Percentiles rank a stretch among this genome's conserved stretches.
phyloP scores from a whole-genome alignment of 192 early-diverging fungal species.

The Coemansia sp. region DNA sequence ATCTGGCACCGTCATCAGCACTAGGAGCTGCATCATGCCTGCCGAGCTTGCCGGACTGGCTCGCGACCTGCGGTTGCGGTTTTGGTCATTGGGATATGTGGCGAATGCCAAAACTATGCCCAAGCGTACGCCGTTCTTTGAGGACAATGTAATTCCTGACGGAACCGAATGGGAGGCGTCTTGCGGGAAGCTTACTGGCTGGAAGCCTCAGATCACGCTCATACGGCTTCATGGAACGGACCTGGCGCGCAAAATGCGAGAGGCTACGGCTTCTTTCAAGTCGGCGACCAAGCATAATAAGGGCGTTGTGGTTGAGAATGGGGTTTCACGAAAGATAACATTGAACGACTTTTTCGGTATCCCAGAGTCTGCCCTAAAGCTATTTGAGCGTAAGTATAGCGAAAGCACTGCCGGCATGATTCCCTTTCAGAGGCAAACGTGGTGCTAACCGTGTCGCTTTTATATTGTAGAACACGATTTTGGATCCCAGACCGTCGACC shows the following conservation, averaged over 20 bases:
- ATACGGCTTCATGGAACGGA: constrained; percentile 10
- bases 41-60: background rate
- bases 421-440: background rate
- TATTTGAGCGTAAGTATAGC: constrained; percentile 7
- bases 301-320: background rate
- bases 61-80: constrained; percentile 9
- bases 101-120: background rate
- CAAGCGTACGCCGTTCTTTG: constrained; percentile 1
- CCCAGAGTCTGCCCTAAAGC: background rate
- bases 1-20: background rate
- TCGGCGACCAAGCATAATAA: constrained; percentile 2
- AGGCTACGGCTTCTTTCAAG: constrained; percentile 9
- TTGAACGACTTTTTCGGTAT: constrained; percentile 16
- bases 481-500: background rate
- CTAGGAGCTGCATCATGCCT: background rate
- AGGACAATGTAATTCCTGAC: constrained; percentile 1
- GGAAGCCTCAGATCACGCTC: constrained; percentile 14
- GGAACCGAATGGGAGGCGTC: background rate
- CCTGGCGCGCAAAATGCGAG: constrained; percentile 2
- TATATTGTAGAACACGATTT: background rate
- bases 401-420: background rate
- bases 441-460: background rate
- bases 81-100: constrained; percentile 15
- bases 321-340: background rate
- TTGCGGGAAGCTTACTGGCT: background rate